Conservation (phyloP, 306 rosid species). For the Fragaria iinumae region DNA sequence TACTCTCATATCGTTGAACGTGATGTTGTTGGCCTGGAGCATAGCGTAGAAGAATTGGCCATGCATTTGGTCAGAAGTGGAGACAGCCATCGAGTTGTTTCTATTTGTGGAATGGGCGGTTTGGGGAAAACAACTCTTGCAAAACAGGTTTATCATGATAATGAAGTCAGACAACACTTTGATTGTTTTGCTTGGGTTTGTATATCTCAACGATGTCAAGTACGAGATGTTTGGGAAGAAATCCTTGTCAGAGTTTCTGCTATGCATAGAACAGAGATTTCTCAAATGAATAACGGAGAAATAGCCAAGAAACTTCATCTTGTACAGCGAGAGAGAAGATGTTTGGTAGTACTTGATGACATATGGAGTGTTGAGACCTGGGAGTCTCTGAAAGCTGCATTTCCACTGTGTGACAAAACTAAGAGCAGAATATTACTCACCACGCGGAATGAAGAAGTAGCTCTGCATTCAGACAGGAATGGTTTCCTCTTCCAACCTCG, state of each 20-base stretch:
- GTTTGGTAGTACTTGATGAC: constrained; percentile 54
- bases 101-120: constrained; percentile 60
- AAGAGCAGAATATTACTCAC: constrained; percentile 45
- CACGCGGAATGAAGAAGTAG: constrained; percentile 35
- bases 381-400: constrained; percentile 39
- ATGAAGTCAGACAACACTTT: constrained; percentile 33
- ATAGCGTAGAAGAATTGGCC: constrained; percentile 25
- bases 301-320: constrained; percentile 36
- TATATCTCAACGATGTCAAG: constrained; percentile 54
- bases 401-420: constrained; percentile 25
- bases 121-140: constrained; percentile 65
- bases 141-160: constrained; percentile 31
- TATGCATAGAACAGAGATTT: constrained; percentile 35
- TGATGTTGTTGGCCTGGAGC: constrained; percentile 44
- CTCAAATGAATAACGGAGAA: constrained; percentile 39
- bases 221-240: constrained; percentile 53
- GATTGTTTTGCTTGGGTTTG: constrained; percentile 50
- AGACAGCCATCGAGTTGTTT: constrained; percentile 22
- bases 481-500: constrained; percentile 37
- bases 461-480: constrained; percentile 26
- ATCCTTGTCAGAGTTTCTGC: constrained; percentile 34
- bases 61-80: constrained; percentile 27
- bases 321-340: constrained; percentile 37
- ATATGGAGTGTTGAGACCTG: constrained; percentile 42
- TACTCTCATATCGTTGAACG: constrained; percentile 48